Percentiles rank a stretch among this genome's conserved stretches.
phyloP scores from a whole-genome alignment of 768 basidiomycete genomes.

The Clitopilus passeckerianus region DNA sequence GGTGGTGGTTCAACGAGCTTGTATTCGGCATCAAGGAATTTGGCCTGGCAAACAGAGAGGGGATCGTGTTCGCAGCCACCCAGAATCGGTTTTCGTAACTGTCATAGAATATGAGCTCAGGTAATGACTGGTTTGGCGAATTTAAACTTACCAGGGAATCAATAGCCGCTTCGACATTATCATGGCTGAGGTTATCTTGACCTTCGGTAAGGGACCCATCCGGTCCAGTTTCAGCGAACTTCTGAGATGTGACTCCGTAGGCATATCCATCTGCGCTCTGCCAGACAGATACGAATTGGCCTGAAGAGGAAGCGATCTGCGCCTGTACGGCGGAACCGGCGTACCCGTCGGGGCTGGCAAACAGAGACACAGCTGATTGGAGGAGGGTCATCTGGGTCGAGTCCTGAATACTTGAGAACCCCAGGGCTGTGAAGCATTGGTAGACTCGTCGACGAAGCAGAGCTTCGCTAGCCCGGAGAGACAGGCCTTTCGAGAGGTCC shows the following conservation, averaged over 20 bases:
- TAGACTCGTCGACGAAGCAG: slow-evolving; percentile 81
- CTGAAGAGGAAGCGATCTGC: slow-evolving; percentile 82
- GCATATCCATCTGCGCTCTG: slow-evolving; percentile 84
- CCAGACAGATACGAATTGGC: slow-evolving; percentile 84
- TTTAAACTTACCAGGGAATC: slow-evolving; percentile 59
- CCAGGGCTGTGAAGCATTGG: slow-evolving; percentile 85
- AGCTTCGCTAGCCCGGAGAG: slow-evolving; percentile 74
- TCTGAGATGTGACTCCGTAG: slow-evolving; percentile 79
- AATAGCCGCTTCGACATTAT: slow-evolving; percentile 75
- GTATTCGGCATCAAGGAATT: slow-evolving; percentile 38
- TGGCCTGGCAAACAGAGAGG: slow-evolving; percentile 59
- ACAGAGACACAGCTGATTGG: slow-evolving; percentile 74
- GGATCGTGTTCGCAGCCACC: slow-evolving; percentile 87
- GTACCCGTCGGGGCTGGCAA: slow-evolving; percentile 85
- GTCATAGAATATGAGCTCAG: slow-evolving; percentile 7
- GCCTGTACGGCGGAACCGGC: slow-evolving; percentile 84
- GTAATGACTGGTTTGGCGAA: slow-evolving; percentile 2
- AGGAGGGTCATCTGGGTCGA: slow-evolving; percentile 77
- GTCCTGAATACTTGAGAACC: slow-evolving; percentile 74
- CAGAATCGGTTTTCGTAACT: slow-evolving; percentile 76
- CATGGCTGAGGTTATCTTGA: slow-evolving; percentile 61
- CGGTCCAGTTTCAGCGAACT: slow-evolving; percentile 40
- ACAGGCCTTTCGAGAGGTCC: slow-evolving; percentile 34
- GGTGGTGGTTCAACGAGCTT: slow-evolving; percentile 61
- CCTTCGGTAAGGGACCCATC: slow-evolving; percentile 27